Conservation (phyloP, 2,329 filamentous ascomycete genomes). For the Magnaporthiopsis incrustans region DNA sequence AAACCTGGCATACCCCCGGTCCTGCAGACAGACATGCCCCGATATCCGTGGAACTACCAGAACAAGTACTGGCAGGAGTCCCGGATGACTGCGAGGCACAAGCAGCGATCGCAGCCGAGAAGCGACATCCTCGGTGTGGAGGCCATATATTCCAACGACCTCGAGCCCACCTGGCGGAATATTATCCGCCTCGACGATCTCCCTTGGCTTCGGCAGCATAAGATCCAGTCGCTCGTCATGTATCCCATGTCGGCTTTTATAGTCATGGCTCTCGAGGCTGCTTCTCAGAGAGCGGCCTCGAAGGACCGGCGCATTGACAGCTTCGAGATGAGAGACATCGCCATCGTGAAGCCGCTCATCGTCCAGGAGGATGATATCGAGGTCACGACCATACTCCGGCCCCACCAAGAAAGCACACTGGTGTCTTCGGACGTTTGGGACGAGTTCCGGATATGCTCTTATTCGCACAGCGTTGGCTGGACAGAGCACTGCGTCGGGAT, state of each 20-base stretch:
- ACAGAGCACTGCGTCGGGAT: constrained; percentile 50
- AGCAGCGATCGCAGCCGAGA: constrained; percentile 28
- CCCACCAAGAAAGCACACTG: constrained; percentile 32
- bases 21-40: constrained; percentile 35
- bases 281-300: constrained; percentile 24
- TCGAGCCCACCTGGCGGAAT: constrained; percentile 42
- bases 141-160: constrained; percentile 33
- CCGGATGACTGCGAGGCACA: constrained; percentile 32
- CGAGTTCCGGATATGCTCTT: constrained; percentile 49
- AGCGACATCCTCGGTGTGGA: constrained; percentile 39
- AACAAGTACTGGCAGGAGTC: constrained; percentile 40
- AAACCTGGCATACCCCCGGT: constrained; percentile 25
- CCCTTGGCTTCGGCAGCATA: constrained; percentile 52
- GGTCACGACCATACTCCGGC: constrained; percentile 38
- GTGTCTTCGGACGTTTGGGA: constrained; percentile 39
- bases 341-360: constrained; percentile 36
- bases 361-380: constrained; percentile 41
- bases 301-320: constrained; percentile 24
- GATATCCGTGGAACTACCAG: constrained; percentile 40
- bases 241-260: constrained; percentile 48
- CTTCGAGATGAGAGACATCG: constrained; percentile 39
- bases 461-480: constrained; percentile 43
- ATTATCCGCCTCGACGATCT: constrained; percentile 37
- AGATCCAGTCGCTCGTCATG: constrained; percentile 46
- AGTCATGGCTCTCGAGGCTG: constrained; percentile 42